Percentiles rank a stretch among this genome's conserved stretches.
Evolutionary conservation across 2,329 filamentous ascomycete genomes (phyloP).

Genomic region (Teratosphaeria viscida): DNA sequence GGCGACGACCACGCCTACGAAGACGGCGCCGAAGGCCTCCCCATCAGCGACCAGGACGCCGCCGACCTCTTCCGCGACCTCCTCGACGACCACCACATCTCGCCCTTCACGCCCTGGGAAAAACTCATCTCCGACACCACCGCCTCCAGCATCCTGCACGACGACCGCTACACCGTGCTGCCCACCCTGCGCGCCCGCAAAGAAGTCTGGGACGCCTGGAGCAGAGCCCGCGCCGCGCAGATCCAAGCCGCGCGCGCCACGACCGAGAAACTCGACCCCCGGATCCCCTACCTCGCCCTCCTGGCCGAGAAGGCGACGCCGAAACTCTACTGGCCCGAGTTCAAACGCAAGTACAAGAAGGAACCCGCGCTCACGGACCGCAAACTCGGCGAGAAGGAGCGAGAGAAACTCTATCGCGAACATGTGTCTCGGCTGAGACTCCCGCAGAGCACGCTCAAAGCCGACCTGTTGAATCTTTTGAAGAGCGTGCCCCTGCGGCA

Average conservation of each 20-base stretch:
- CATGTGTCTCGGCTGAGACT: conserved; percentile 57
- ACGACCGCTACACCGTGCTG: conserved; percentile 76
- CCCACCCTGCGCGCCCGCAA: conserved; percentile 69
- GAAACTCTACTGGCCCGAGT: conserved; percentile 96
- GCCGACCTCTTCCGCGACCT: conserved; percentile 73
- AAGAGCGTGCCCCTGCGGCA: conserved; percentile 47
- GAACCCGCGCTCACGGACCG: conserved; percentile 70
- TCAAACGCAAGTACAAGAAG: conserved; percentile 80
- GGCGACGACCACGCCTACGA: conserved; percentile 48
- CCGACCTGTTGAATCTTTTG: conserved; percentile 57
- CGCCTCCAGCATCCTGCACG: conserved; percentile 69
- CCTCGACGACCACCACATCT: conserved; percentile 70
- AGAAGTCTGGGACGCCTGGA: conserved; percentile 79
- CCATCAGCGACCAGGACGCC: conserved; percentile 66
- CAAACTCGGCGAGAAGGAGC: conserved; percentile 51
- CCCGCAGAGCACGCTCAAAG: conserved; percentile 54
- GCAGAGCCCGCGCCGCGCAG: conserved; percentile 60
- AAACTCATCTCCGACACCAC: conserved; percentile 57
- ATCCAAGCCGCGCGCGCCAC: conserved; percentile 48
- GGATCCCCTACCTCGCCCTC: conserved; percentile 71
- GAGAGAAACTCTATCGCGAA: conserved; percentile 71
- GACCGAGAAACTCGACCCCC: conserved; percentile 72
- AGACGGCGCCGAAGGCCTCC: conserved; percentile 58
- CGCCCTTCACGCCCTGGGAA: conserved; percentile 86
- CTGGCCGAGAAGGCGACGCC: conserved; percentile 72